A percentile compares a stretch with the other conserved stretches of the same genome.
These are phyloP conservation scores for Basipetospora sp. DNA, from an alignment of 2,329 filamentous ascomycete genomes.

Conservation along the genomic window DNA sequence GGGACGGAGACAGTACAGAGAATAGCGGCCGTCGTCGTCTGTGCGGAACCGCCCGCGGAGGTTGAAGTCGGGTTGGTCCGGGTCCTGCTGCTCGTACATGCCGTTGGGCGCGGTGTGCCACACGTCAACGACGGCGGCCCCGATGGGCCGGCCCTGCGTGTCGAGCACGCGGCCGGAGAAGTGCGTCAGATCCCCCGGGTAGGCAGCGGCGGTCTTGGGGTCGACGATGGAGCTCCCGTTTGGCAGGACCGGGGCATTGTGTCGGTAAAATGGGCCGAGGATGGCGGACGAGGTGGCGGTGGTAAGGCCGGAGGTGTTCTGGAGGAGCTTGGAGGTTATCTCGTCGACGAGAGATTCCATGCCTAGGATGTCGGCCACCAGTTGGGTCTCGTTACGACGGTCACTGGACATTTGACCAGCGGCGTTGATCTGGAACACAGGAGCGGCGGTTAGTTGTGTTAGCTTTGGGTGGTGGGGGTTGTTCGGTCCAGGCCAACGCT, in stretches of 20 bases:
- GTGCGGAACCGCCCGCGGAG: slow-evolving; percentile 59
- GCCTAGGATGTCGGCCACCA: slow-evolving; percentile 58
- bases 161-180: slow-evolving; percentile 49
- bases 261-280: slow-evolving; percentile 72
- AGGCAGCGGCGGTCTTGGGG: slow-evolving; percentile 30
- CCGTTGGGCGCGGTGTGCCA: slow-evolving; percentile 69
- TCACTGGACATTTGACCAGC: slow-evolving; percentile 55
- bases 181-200: slow-evolving; percentile 33
- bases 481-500: too few species aligned
- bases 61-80: slow-evolving; percentile 56
- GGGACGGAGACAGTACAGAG: slow-evolving; percentile 45
- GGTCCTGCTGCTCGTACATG: slow-evolving; percentile 59
- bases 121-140: slow-evolving; percentile 54
- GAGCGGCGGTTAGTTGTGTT: too few species aligned
- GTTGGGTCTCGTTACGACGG: slow-evolving; percentile 58
- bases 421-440: slow-evolving; percentile 35
- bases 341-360: slow-evolving; percentile 68
- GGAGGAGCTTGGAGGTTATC: slow-evolving; percentile 51
- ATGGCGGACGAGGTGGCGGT: slow-evolving; percentile 60
- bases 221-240: slow-evolving; percentile 53
- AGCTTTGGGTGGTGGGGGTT: not conserved
- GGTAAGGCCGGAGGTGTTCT: slow-evolving; percentile 27
- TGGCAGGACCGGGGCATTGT: slow-evolving; percentile 53
- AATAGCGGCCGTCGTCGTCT: slow-evolving; percentile 48
- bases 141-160: slow-evolving; percentile 36